Evolutionary conservation across 345 rosid genomes (phyloP), one percentile per base, ranked within the genome.

Genomic region (Melaleuca alternifolia): DNA sequence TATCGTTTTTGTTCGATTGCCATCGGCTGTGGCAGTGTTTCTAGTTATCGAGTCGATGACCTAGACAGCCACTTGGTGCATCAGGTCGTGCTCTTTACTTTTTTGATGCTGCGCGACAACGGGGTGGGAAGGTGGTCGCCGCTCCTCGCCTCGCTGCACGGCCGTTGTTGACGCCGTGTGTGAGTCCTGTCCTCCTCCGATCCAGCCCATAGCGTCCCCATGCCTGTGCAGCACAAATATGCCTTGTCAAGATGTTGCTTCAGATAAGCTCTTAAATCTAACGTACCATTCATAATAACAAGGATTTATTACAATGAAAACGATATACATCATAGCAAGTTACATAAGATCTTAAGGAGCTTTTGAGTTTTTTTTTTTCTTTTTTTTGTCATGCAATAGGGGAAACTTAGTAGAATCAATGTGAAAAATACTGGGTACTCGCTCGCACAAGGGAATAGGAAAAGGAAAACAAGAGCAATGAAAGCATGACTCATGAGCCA

Each of bases 91-190:
- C 21, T 65, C 77, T 16, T 16, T 5, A 30, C 77, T 16, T 65
- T 30, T 33, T 8, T 1, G 30, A 11, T 8, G 1, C 2, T 0
- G 0, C 5, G 2, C 15, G 23, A 7, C 1, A 8, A 33, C 8
- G 46, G 6, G 20, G 33, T 33, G 77, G 24, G 24, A 65, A 4
- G 5, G 12, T 44, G 6, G 11, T 65, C 56, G 24, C 4, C 4
- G 18, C 59, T 54, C 26, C 11, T 23, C 2, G 46, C 13, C 79
- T 65, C 12, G 21, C 6, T 65, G 3, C 79, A 65, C 1, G 18
- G 24, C 79, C 79, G 10, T 37, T 18, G 10, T 37, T 18, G 48
- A 37, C 2, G 7, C 10, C 18, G 7, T 10, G 12, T 71, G 79
- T 4, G 3, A 18, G 79, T 37, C 48, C 7, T 37, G 7, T 71